Base-by-base conservation (phyloP, 2,329 filamentous ascomycete species). In the Neopestalotiopsis sp. region DNA sequence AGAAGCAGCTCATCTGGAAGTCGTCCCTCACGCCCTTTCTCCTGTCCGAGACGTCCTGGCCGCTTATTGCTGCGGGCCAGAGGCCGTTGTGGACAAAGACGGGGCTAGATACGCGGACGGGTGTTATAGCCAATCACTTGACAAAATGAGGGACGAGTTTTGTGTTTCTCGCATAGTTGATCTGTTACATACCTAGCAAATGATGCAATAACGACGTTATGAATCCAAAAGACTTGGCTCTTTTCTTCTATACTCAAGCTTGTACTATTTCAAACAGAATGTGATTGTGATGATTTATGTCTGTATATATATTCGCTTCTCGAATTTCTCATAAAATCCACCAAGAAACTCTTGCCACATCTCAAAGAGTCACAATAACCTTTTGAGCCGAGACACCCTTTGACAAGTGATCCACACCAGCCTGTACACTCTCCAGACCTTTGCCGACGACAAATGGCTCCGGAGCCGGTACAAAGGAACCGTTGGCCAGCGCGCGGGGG, bases 371-470 rank as follows among this genome's bases (percentile, higher is more conserved):
- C 13, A 83, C 78, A 17, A 84, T 81, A 30, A 84, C 32, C 72
- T 85, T 85, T 72, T 78, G 78, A 1, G 79, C 83, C 7, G 81
- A 82, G 1, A 84, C 80, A 2, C 82, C 82, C 62, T 79, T 76
- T 56, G 70, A 76, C 4, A 80, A 71, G 0, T 77, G 34, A 71
- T 84, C 78, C 38, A 85, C 68, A 0, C 77, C 84, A 6, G 76
- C 78, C 67, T 86, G 82, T 1, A 85, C 74, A 49, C 74, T 78
- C 61, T 81, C 81, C 20, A 86, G 70, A 10, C 84, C 84, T 4
- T 80, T 75, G 4, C 82, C 81, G 0, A 82, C 77, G 52, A 85
- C 71, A 30, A 76, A 58, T 1, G 82, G 78, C 52, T 80, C 75
- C 1, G 84, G 83, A 49, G 80, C 79, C 4, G 81, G 75, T 13